Evolutionary conservation across 805 yeast species (phyloP).

Genomic region (Kockiozyma suomiensis): DNA sequence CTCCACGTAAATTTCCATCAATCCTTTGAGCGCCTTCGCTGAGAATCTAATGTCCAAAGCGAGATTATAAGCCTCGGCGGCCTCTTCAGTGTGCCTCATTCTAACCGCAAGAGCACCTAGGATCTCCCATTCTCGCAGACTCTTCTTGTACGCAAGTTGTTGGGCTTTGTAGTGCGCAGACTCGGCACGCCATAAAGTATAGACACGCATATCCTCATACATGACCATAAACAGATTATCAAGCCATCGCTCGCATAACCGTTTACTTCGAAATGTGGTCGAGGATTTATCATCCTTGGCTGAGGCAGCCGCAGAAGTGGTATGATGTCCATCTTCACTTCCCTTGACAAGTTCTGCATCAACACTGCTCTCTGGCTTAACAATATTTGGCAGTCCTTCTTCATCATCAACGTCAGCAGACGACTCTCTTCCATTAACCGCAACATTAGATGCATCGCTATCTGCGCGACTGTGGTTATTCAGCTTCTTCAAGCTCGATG

Average conservation of each 20-base stretch:
- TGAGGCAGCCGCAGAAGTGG: conserved; percentile 8
- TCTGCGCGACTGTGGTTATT: conserved; percentile 29
- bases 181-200: conserved; percentile 93
- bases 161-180: conserved; percentile 85
- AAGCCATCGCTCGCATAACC: conserved; percentile 76
- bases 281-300: conserved; percentile 8
- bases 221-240: conserved; percentile 71
- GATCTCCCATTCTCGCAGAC: conserved; percentile 89
- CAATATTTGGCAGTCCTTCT: conserved; percentile 15
- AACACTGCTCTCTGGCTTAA: conserved; percentile 35
- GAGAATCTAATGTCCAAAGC: conserved; percentile 78
- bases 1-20: conserved; percentile 63
- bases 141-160: conserved; percentile 73
- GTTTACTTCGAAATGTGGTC: conserved; percentile 46
- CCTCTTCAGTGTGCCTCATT: conserved; percentile 83
- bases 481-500: conserved; percentile 18
- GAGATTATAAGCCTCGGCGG: conserved; percentile 76
- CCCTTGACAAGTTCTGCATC: conserved; percentile 35
- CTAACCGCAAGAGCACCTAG: conserved; percentile 85
- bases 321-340: conserved; percentile 22
- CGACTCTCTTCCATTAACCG: conserved; percentile 29
- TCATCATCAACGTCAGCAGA: conserved; percentile 31
- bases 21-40: conserved; percentile 72
- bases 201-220: conserved; percentile 68
- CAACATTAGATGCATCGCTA: conserved; percentile 28